phyloP scores from a whole-genome alignment of 768 basidiomycete genomes.

The Suillus alpinus region DNA sequence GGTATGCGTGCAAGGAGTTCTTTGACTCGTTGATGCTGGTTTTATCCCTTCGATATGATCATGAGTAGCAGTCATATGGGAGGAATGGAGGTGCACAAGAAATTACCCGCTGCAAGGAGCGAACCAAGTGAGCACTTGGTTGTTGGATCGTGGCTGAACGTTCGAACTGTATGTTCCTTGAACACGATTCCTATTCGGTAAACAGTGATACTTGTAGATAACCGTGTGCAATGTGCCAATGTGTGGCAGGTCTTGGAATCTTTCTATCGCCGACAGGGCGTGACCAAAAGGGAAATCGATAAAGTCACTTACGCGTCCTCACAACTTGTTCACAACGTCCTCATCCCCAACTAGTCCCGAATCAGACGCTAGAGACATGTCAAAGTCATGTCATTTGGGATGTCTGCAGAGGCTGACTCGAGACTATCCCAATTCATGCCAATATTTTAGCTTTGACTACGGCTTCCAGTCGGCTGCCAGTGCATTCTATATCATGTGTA shows the following conservation, averaged over 20 bases:
- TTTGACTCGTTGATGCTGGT: not conserved
- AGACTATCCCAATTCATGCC: not conserved
- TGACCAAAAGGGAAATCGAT: no score
- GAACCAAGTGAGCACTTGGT: not conserved
- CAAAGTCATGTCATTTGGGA: not conserved
- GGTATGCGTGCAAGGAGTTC: conserved; percentile 18
- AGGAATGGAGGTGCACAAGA: not conserved
- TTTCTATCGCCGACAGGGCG: no score
- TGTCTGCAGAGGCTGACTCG: not conserved
- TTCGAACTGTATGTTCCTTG: no score
- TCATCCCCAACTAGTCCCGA: no score
- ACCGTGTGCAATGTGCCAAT: no score
- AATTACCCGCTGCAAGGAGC: not conserved
- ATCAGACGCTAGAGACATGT: not conserved
- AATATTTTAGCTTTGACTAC: not conserved
- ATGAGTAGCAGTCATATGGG: not conserved
- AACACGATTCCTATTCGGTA: no score
- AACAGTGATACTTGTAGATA: no score
- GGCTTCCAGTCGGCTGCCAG: not conserved
- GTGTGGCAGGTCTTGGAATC: no score
- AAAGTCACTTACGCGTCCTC: no score
- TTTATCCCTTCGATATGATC: not conserved
- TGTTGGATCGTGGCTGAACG: not conserved
- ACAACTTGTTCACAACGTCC: no score
- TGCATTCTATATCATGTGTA: not conserved